Percentiles rank a stretch among this genome's conserved stretches.
phyloP scores from a whole-genome alignment of 78 protist species.

The Dictyostelium firmibasis region DNA sequence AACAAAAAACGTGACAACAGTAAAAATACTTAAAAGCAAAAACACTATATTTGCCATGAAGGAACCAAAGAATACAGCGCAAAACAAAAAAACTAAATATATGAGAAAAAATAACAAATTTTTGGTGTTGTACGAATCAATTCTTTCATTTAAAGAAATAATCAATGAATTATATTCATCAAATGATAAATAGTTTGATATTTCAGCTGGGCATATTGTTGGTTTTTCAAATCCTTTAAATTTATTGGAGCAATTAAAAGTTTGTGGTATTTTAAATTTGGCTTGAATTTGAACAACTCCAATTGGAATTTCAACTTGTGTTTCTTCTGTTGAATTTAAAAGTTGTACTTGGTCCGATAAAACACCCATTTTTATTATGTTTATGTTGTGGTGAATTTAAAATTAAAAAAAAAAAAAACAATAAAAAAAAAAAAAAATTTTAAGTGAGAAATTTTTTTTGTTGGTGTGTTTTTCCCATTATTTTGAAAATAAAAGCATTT shows the following conservation, averaged over 20 bases:
- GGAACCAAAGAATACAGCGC: no score
- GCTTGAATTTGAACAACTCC: no score
- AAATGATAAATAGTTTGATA: neutral
- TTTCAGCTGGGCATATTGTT: neutral
- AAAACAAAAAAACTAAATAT: neutral
- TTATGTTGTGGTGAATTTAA: neutral
- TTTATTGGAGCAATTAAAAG: neutral
- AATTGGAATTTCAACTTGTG: neutral
- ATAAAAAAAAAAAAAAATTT: no score
- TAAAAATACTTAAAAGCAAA: neutral
- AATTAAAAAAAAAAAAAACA: no score
- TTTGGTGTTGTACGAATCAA: neutral
- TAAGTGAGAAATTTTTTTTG: no score
- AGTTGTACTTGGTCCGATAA: neutral
- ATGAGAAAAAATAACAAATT: neutral
- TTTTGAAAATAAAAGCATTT: no score
- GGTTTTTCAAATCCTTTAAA: neutral
- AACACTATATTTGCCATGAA: no score
- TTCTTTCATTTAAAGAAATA: neutral
- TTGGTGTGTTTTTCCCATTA: no score
- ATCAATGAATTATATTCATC: neutral
- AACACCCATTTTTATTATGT: neutral
- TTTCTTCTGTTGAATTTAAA: neutral
- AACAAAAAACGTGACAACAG: no score
- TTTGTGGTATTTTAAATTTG: neutral